Base-by-base conservation (phyloP, 306 rosid species). In the Fagus sylvatica region DNA sequence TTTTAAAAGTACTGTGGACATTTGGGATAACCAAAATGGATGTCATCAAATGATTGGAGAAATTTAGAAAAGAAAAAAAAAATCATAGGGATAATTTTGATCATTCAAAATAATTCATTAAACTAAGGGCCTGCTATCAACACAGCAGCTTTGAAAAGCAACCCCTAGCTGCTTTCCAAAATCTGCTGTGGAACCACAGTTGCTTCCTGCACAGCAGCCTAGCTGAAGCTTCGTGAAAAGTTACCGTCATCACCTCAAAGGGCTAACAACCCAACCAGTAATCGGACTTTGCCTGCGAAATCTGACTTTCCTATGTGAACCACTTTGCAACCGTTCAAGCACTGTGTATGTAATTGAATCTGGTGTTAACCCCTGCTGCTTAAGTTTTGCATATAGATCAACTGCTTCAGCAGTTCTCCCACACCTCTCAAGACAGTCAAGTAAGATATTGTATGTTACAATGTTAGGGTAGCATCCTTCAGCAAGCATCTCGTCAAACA, bases 181-280 rank as follows among this genome's bases (percentile, higher is more conserved):
- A 46, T 8, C 51, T 46, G 15, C 51, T 46, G 15, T 10, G 51
- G 51, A 46, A 46, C 15, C 15, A 46, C 51, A 46, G 51, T 8
- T 46, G 51, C 51, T 46, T 46, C 51, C 51, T 46, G 15, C 51
- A 46, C 51, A 46, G 51, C 51, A 46, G 51, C 51, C 13, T 46
- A 46, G 51, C 51, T 46, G 49, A 43, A 43, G 12, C 13, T 43
- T 43, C 9, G 49, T 8, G 51, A 43, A 43, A 13, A 11, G 8
- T 43, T 43, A 43, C 51, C 51, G 33, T 17, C 62, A n/a, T 87
- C 86, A 90, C 80, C 97, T 74, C 59, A 93, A 73, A 68, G 98
- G 97, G 88, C 96, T 92, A 43, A 94, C 93, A 82, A 94, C 90
- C 98, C 98, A 94, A 55, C 98, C 98, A 4, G 98, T 92, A 76